Conservation (phyloP, 2,329 filamentous ascomycete genomes). For the Epicoccum nigrum region DNA sequence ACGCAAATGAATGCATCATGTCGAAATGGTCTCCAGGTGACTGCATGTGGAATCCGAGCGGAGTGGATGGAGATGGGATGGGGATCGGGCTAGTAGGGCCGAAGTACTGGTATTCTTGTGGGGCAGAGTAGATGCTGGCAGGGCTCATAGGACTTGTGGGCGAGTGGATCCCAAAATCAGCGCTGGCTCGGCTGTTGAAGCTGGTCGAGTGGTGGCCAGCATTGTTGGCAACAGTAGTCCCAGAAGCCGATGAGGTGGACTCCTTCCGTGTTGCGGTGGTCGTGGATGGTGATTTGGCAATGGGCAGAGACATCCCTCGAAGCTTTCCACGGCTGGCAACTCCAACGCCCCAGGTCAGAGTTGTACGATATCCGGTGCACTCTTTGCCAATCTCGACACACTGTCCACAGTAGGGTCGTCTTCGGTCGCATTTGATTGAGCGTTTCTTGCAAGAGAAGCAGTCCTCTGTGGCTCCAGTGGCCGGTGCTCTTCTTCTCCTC, state of each 20-base stretch:
- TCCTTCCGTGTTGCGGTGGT: conserved; percentile 38
- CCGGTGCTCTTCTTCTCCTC: conserved; percentile 84
- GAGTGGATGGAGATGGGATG: conserved; percentile 46
- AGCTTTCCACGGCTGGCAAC: conserved; percentile 96
- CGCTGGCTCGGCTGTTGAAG: conserved; percentile 38
- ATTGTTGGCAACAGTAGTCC: conserved; percentile 23
- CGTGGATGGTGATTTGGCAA: conserved; percentile 54
- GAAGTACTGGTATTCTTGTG: conserved; percentile 46
- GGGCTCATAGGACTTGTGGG: conserved; percentile 47
- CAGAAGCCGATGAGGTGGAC: conserved; percentile 29
- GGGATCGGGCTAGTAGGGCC: conserved; percentile 49
- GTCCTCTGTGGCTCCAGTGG: conserved; percentile 88
- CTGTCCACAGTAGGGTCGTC: conserved; percentile 91
- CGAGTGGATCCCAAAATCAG: conserved; percentile 44
- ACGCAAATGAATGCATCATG: conserved; percentile 40
- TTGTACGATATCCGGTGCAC: conserved; percentile 95
- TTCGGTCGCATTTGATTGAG: conserved; percentile 84
- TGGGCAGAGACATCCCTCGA: conserved; percentile 78
- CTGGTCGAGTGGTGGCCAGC: conserved; percentile 35
- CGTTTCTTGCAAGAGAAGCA: conserved; percentile 92
- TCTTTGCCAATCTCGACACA: conserved; percentile 91
- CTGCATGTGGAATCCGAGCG: conserved; percentile 48
- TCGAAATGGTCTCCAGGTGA: conserved; percentile 47
- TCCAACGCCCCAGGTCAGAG: conserved; percentile 94
- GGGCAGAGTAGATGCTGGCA: conserved; percentile 38